Evolutionary conservation across 1,284 basidiomycete species (phyloP).

Genomic region (Pulchroboletus neoregius): DNA sequence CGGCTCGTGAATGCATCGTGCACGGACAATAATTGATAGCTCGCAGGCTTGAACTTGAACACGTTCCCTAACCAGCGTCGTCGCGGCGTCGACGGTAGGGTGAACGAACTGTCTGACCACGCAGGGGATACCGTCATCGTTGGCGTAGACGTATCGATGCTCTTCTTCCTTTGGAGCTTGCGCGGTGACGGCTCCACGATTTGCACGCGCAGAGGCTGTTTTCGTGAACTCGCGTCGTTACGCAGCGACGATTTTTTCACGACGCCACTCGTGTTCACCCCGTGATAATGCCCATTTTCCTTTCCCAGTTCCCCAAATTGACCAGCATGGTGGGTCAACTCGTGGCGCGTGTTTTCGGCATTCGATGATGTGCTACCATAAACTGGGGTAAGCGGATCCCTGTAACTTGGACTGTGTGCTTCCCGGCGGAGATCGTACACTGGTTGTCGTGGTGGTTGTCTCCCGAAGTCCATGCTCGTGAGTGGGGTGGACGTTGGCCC

Average conservation of each 20-base stretch:
- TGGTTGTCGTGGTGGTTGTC: conserved; percentile 12
- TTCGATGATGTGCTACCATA: conserved; percentile 7
- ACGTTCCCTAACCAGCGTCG: conserved; percentile 86
- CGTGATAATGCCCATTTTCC: conserved; percentile 32
- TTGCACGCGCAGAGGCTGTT: conserved; percentile 40
- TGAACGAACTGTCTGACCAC: conserved; percentile 45
- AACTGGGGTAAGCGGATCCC: conserved; percentile 13
- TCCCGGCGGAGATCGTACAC: conserved; percentile 8
- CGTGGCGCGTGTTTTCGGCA: neutral
- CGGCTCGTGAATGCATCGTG: conserved; percentile 68
- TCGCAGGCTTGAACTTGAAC: conserved; percentile 80
- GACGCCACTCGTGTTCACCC: conserved; percentile 18
- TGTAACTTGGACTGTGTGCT: neutral
- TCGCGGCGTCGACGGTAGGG: conserved; percentile 49
- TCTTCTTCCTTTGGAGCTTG: conserved; percentile 45
- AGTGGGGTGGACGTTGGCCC: conserved; percentile 19
- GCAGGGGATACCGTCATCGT: conserved; percentile 35
- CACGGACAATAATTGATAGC: conserved; percentile 60
- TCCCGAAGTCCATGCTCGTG: conserved; percentile 17
- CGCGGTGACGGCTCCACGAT: conserved; percentile 45
- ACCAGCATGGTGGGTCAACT: neutral
- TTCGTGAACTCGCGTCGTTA: conserved; percentile 27
- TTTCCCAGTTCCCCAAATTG: conserved; percentile 34
- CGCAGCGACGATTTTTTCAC: conserved; percentile 45
- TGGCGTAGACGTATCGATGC: conserved; percentile 24